These are phyloP conservation scores for Ceratocystis destructans DNA, from an alignment of 2,329 filamentous ascomycete genomes.

Conservation along the genomic window DNA sequence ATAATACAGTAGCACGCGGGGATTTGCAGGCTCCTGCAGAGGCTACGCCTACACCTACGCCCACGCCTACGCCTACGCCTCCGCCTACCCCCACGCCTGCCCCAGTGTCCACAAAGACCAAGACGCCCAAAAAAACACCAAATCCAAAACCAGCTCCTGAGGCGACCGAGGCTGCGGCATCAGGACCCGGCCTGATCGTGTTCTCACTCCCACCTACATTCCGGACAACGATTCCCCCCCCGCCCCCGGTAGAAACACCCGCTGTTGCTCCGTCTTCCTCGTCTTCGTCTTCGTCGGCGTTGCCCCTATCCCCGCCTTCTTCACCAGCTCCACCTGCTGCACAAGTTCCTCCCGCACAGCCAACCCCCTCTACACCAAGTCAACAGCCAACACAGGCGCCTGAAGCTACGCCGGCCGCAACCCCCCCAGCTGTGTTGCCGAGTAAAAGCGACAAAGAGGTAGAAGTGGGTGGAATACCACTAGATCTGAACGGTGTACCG, in stretches of 20 bases:
- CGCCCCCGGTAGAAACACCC: background rate
- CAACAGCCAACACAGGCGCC: background rate
- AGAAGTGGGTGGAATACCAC: conserved; percentile 16
- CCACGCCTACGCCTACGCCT: conserved; percentile 2
- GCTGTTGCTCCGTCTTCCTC: background rate
- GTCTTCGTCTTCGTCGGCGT: background rate
- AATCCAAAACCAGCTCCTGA: background rate
- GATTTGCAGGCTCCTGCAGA: background rate
- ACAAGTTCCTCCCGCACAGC: conserved; percentile 13
- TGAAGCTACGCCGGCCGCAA: conserved; percentile 20
- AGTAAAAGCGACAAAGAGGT: conserved; percentile 16
- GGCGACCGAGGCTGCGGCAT: background rate
- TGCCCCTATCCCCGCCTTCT: background rate
- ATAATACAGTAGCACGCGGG: background rate
- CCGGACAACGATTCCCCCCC: background rate
- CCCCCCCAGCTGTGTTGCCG: conserved; percentile 21
- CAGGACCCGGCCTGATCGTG: background rate
- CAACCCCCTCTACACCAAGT: conserved; percentile 21
- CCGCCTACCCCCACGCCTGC: background rate
- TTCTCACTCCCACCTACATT: background rate
- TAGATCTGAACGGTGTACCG: conserved; percentile 31
- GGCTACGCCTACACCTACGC: background rate
- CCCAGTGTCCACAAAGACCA: background rate
- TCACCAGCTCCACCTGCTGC: conserved; percentile 2
- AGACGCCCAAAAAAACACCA: background rate